Evolutionary conservation across 2,329 filamentous ascomycete species (phyloP).

Genomic region (Hypoxylon sp.): DNA sequence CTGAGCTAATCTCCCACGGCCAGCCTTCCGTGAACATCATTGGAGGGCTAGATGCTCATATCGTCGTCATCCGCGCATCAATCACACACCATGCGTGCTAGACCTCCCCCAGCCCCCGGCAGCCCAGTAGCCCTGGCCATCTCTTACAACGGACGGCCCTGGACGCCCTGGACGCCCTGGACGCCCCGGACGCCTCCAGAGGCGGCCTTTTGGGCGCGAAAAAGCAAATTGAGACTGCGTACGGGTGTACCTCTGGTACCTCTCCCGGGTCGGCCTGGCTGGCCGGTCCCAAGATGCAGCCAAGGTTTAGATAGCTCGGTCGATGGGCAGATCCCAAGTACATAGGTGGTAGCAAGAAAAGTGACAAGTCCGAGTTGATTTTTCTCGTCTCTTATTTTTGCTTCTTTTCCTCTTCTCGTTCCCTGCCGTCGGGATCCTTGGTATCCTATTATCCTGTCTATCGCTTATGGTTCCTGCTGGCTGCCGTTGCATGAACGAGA

Average conservation of each 20-base stretch:
- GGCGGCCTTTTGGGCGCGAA: conserved; percentile 27
- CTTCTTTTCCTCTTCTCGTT: conserved; percentile 12
- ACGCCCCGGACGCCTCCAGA: conserved; percentile 22
- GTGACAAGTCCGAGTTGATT: background rate
- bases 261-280: conserved; percentile 18
- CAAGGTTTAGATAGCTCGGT: conserved; percentile 15
- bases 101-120: background rate
- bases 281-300: conserved; percentile 15
- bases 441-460: conserved; percentile 23
- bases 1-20: conserved; percentile 43
- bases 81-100: conserved; percentile 36
- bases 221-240: conserved; percentile 35
- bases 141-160: conserved; percentile 13
- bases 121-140: conserved; percentile 5
- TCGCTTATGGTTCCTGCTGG: conserved; percentile 32
- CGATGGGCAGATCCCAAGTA: conserved; percentile 22
- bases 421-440: conserved; percentile 22
- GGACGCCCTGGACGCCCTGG: conserved; percentile 8
- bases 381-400: background rate
- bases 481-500: conserved; percentile 35
- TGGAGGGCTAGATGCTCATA: conserved; percentile 29
- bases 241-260: too few species aligned
- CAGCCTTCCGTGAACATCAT: conserved; percentile 36
- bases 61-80: conserved; percentile 37
- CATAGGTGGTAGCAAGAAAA: conserved; percentile 3